Base-by-base conservation (phyloP, 1,139 yeast genomes). In the Geotrichum phurueaensis region DNA sequence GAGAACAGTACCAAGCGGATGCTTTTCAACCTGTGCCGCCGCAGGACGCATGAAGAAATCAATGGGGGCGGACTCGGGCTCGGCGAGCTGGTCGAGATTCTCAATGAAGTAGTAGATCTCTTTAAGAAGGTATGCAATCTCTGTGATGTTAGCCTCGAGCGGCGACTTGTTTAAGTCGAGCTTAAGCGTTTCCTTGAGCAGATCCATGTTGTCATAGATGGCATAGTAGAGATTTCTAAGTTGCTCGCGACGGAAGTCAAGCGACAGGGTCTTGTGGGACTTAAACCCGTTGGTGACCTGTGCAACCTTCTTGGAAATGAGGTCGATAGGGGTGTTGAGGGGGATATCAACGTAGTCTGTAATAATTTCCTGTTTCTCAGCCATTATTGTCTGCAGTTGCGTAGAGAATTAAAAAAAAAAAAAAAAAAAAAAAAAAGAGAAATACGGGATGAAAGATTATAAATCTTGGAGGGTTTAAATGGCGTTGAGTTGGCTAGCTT, bases 1-100 rank as follows among this genome's bases (percentile, higher is more conserved):
- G 65, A 91, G 79, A 1, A 88, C 88, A 3, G 84, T 82, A 1
- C 98, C 97, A 65, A 84, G 74, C 1, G 98, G 94, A 56, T 84
- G 83, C 65, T 81, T 81, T 67, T 86, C 87, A 56, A 88, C 75
- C 57, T 76, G 76, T 4, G 84, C 80, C 1, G 79, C 78, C 56
- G 82, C 75, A 31, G 83, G 75, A 56, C 77, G 70, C 67, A 76
- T 83, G 62, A 76, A 76, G 62, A 75, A 63, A 1, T 89, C 84
- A 52, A 78, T 79, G 22, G 73, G 69, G 6, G 83, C 79, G 10
- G 71, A 66, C 62, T 80, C 80, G 1, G 86, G 87, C 68, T 81
- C 81, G 48, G 81, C 75, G 89, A 96, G 86, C 60, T 78, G 74
- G 62, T 81, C 81, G 65, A 92, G 76, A 65, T 80, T 80, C 43